Percentiles rank a stretch among this genome's conserved stretches.
phyloP scores from a whole-genome alignment of 139 green algal genomes.

The Haematococcus lacustris region DNA sequence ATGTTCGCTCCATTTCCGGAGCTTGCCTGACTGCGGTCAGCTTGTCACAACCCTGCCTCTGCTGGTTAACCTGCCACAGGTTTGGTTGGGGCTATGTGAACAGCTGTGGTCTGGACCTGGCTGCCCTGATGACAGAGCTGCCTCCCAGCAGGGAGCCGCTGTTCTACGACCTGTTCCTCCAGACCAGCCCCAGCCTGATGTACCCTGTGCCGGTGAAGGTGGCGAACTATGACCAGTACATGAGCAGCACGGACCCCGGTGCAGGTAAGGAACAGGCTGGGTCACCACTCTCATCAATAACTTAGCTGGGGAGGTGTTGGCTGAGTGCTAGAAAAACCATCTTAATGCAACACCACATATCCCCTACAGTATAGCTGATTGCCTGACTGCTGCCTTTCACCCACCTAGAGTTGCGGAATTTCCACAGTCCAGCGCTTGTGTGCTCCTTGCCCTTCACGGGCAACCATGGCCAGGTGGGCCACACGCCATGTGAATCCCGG shows the following conservation, averaged over 20 bases:
- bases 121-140: constrained; percentile 15
- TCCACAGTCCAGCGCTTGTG: neutral
- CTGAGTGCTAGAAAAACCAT: neutral
- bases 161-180: constrained; percentile 32
- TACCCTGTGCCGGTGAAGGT: constrained; percentile 47
- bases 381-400: too few species aligned
- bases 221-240: constrained; percentile 23
- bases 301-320: neutral
- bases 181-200: constrained; percentile 14
- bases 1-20: too few species aligned
- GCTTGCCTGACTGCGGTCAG: too few species aligned
- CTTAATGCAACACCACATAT: too few species aligned
- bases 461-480: neutral
- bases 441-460: too few species aligned
- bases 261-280: too few species aligned
- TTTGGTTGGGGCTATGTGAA: constrained; percentile 43
- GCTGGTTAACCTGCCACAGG: too few species aligned
- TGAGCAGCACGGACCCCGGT: too few species aligned
- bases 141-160: constrained; percentile 9
- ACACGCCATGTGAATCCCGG: neutral
- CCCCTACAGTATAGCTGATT: too few species aligned
- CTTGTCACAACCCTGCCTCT: too few species aligned
- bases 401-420: too few species aligned
- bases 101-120: constrained; percentile 29
- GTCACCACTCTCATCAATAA: too few species aligned